Base-by-base conservation (phyloP, 345 rosid genomes). In the Punica granatum region DNA sequence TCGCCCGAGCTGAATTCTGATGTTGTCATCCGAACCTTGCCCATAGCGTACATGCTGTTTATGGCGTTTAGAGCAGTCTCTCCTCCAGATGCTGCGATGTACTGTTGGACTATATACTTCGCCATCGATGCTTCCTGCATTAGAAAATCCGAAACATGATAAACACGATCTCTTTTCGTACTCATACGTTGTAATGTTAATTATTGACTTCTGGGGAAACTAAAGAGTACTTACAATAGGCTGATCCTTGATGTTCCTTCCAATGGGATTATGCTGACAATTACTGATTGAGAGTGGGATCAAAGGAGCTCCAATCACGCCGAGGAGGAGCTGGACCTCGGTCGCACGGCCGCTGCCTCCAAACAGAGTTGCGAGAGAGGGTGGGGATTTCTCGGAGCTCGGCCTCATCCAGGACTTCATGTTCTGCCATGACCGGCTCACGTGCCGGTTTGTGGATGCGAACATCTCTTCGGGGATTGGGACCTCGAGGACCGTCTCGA, bases 401-500 rank as follows among this genome's bases (percentile, higher is more conserved):
- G 80, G 78, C 67, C 86, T 79, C 85, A 90, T 86, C 86, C 92
- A 91, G 9, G 96, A 77, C 78, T 85, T 91, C 91, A 93, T 79
- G 73, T 78, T 85, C 62, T 88, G 89, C 97, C 97, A 90, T 33
- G 96, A 67, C 7, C 79, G 77, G 56, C 34, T 70, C 61, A 41
- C 23, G 35, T 68, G 64, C 71, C 65, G 33, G 68, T 43, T 48
- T 7, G 74, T 70, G 19, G 84, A 69, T 65, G 78, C 65, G 70
- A 90, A 94, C 82, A 89, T 77, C 75, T 91, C 97, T 70, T 94
- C 99, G 0, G 99, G 99, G 65, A 94, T 86, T 0, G 97, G 99
- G 48, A 94, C 97, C 79, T 94, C 99, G 2, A 94, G 86, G 6
- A 94, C 99, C 7, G 99, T 94, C n/a, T 91, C 99, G 70, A 94